Base-by-base conservation (phyloP, 2,329 filamentous ascomycete genomes). In the Aspergillus sclerotialis region DNA sequence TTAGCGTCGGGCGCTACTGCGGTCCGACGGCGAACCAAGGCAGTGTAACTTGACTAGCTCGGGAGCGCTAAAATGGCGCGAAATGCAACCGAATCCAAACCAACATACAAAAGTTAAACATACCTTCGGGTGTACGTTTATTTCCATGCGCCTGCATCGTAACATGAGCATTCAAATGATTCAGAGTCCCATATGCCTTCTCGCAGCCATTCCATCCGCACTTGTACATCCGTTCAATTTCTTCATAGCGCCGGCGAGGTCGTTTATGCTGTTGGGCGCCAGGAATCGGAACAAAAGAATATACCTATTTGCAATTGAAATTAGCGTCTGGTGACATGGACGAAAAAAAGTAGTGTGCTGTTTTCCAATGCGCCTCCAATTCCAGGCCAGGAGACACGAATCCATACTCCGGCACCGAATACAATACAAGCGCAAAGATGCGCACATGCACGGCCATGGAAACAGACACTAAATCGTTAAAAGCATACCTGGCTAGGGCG, bases 171-270 rank as follows among this genome's bases (percentile, higher is more conserved):
- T 98, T 98, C 49, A 98, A 63, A 60, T 98, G 92, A 63, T 98
- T 98, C 42, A 98, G 68, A 30, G 92, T 98, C 40, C 92, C 92
- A 50, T 98, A 98, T 3, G 92, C 92, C 68, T 98, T 98, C 65
- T 98, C 92, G 57, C 92, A 98, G 7, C 89, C 89, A 46, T 95
- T 90, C 86, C 88, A 96, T 16, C 90, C 92, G 57, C 92, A 98
- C 65, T 96, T 96, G 72, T 98, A 96, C 92, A 98, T 96, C 57
- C 92, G 82, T 69, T 98, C 92, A 51, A 98, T 98, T 61, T 98
- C 92, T 64, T 98, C 92, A 53, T 95, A 98, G 35, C 92, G 79
- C 52, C 92, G 75, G 45, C 92, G 78, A 9, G 92, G 92, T 38
- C 92, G 80, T 70, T 98, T 98, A 63, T 96, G 90, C 60, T 98